Conservation (phyloP, 2,329 filamentous ascomycete genomes). For the Botrytis deweyae region DNA sequence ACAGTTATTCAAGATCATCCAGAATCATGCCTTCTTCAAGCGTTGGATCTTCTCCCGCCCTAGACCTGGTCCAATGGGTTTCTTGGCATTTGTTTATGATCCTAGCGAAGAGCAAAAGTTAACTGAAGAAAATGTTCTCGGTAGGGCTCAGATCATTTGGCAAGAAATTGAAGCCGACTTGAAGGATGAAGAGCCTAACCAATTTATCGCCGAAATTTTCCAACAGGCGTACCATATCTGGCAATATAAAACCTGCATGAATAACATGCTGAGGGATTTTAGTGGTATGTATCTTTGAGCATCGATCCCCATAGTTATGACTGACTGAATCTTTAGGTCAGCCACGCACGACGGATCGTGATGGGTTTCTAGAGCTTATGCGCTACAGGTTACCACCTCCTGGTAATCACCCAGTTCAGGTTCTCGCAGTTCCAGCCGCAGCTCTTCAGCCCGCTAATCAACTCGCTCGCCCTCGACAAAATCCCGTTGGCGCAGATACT, state of each 20-base stretch:
- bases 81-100: background rate
- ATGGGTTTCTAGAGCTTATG: background rate
- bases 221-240: background rate
- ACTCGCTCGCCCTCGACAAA: background rate
- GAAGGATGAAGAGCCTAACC: background rate
- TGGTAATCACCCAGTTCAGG: background rate
- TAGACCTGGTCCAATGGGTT: background rate
- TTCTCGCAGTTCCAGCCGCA: background rate
- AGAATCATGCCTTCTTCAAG: background rate
- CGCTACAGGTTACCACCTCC: background rate
- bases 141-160: background rate
- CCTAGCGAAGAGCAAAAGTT: background rate
- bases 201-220: background rate
- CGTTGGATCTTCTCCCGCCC: background rate
- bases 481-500: background rate
- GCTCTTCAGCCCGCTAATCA: background rate
- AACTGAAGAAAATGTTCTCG: background rate
- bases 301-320: background rate
- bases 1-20: background rate
- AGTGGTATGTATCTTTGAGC: background rate
- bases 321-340: background rate
- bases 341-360: background rate
- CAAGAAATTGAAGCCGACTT: background rate
- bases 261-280: background rate
- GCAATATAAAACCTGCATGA: background rate